These are phyloP conservation scores for Aquilaria malaccensis DNA, from an alignment of 345 rosid genomes.

Conservation along the genomic window DNA sequence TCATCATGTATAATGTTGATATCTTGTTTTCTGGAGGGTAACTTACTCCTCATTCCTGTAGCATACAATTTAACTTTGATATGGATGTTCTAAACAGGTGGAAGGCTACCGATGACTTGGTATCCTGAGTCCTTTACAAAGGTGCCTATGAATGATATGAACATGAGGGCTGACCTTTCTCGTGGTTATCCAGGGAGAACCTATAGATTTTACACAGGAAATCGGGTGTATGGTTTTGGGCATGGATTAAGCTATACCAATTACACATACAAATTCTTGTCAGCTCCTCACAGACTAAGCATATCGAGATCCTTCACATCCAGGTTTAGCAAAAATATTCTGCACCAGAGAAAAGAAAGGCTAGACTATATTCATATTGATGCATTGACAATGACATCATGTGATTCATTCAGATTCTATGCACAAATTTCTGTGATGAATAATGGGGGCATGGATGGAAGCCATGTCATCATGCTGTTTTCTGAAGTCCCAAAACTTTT, in stretches of 20 bases:
- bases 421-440: conserved; percentile 44
- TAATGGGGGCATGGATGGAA: conserved; percentile 59
- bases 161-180: conserved; percentile 69
- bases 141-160: conserved; percentile 79
- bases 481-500: conserved; percentile 39
- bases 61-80: conserved; percentile 7
- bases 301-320: conserved; percentile 21
- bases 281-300: conserved; percentile 49
- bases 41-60: neutral
- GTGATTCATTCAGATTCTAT: conserved; percentile 42
- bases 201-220: conserved; percentile 71
- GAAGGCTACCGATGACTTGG: conserved; percentile 91
- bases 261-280: conserved; percentile 48
- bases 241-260: conserved; percentile 72
- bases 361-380: conserved; percentile 23
- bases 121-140: conserved; percentile 69
- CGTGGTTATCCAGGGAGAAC: conserved; percentile 89
- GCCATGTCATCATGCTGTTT: conserved; percentile 69
- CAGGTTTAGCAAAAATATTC: conserved; percentile 26
- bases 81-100: conserved; percentile 45
- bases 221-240: conserved; percentile 59
- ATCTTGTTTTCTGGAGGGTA: neutral
- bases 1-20: no score
- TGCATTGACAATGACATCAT: conserved; percentile 36
- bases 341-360: conserved; percentile 25